These are phyloP conservation scores for Monilinia aucupariae DNA, from an alignment of 2,329 filamentous ascomycete genomes.

Conservation along the genomic window DNA sequence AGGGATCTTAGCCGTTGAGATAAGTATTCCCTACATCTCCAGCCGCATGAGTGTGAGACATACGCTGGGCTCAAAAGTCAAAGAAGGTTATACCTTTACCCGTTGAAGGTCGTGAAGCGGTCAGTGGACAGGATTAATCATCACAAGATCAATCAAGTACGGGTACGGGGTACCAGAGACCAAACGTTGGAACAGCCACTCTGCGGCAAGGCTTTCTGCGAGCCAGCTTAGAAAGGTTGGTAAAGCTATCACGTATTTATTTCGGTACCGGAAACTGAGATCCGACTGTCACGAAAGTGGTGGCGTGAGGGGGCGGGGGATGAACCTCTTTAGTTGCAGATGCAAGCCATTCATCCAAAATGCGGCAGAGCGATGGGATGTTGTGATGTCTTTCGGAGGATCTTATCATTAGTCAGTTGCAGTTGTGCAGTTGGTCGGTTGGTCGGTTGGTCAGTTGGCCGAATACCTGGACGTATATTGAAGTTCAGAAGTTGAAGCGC, in stretches of 20 bases:
- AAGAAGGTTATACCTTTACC: not conserved
- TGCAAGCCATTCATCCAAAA: too few species aligned
- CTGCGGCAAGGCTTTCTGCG: not conserved
- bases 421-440: too few species aligned
- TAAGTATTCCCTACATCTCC: not conserved
- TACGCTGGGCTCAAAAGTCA: not conserved
- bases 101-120: not conserved
- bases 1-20: not conserved
- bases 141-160: slow-evolving; percentile 10
- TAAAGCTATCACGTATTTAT: not conserved
- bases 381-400: too few species aligned
- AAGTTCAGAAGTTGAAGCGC: too few species aligned
- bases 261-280: not conserved
- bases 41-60: not conserved
- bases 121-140: not conserved
- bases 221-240: not conserved
- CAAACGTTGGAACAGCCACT: not conserved
- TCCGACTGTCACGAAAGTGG: not conserved
- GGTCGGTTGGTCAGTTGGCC: too few species aligned
- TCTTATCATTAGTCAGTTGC: too few species aligned
- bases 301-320: not conserved
- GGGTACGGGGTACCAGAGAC: too few species aligned
- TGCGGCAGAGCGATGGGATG: too few species aligned
- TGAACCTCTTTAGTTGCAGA: not conserved
- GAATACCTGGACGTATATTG: too few species aligned